These are phyloP conservation scores for Yamadazyma laniorum DNA, from an alignment of 805 yeast species.

Conservation along the genomic window DNA sequence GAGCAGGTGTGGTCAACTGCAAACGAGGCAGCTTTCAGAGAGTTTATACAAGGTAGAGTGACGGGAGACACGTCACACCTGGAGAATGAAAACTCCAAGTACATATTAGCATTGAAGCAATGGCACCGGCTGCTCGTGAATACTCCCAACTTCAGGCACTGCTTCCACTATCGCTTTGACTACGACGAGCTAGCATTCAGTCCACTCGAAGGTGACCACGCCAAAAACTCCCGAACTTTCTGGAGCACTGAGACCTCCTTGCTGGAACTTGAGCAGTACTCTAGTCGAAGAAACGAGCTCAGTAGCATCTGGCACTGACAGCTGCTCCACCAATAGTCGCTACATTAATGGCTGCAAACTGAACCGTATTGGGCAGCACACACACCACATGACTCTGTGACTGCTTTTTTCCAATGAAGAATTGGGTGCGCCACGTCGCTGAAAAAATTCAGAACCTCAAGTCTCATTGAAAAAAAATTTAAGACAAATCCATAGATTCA, in stretches of 20 bases:
- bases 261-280: conserved; percentile 29
- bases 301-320: conserved; percentile 21
- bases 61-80: too few species aligned
- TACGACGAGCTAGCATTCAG: neutral
- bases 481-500: conserved; percentile 7
- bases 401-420: conserved; percentile 18
- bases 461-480: conserved; percentile 17
- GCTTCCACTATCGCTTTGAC: neutral
- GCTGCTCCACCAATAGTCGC: too few species aligned
- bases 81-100: too few species aligned
- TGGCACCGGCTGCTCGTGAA: conserved; percentile 20
- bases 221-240: conserved; percentile 10
- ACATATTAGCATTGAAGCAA: conserved; percentile 10
- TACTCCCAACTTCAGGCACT: conserved; percentile 20
- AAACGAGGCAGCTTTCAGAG: conserved; percentile 25
- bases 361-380: neutral
- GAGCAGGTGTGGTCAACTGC: conserved; percentile 33
- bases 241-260: conserved; percentile 29
- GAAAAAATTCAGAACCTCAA: conserved; percentile 5
- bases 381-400: conserved; percentile 27
- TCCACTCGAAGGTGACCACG: neutral
- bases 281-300: conserved; percentile 17
- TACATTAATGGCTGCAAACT: too few species aligned
- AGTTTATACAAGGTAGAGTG: conserved; percentile 7
- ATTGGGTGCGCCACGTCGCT: conserved; percentile 5